Base-by-base conservation (phyloP, 441 rosid genomes). In the Adansonia gregorii region DNA sequence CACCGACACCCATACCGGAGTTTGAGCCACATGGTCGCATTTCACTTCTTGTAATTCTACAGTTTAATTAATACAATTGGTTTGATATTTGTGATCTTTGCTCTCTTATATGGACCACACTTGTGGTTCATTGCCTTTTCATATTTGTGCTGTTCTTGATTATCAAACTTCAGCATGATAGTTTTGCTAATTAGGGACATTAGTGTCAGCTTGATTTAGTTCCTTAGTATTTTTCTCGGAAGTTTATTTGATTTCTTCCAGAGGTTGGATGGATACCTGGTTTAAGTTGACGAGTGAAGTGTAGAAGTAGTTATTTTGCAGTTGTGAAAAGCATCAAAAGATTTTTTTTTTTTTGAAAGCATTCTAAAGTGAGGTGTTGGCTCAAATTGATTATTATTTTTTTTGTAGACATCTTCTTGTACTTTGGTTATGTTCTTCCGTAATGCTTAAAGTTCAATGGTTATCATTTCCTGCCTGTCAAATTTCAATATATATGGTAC, bases 201-300 rank as follows among this genome's bases (percentile, higher is more conserved):
- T 63, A 63, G 45, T 14, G 19, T 31, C 8, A 61, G 67, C 20
- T 31, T 24, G 46, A 6, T 63, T 15, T 6, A 63, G 45, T 31
- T 31, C 46, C 43, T 31, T 14, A 15, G 45, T 14, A 19, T 10
- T 63, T 35, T 31, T 35, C 46, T 31, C 6, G 19, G 46, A 6
- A 31, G 11, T 12, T 58, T 31, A 15, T 63, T 63, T 6, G 45
- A 63, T 31, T 63, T 2, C 3, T 31, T 63, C 4, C 0, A 7
- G 45, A 31, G 71, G 31, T 67, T 43, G 35, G 15, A 10, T 45
- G 27, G 31, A 10, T 67, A 45, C 31, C 52, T 67, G 72, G 72
- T 67, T 68, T 68, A 46, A 68, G 48, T 48, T 22, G 41, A 45
- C 20, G 55, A 67, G 55, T 48, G 12, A 45, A 67, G 56, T 67